Evolutionary conservation across 139 green algal species (phyloP).

Genomic region (Haematococcus lacustris): DNA sequence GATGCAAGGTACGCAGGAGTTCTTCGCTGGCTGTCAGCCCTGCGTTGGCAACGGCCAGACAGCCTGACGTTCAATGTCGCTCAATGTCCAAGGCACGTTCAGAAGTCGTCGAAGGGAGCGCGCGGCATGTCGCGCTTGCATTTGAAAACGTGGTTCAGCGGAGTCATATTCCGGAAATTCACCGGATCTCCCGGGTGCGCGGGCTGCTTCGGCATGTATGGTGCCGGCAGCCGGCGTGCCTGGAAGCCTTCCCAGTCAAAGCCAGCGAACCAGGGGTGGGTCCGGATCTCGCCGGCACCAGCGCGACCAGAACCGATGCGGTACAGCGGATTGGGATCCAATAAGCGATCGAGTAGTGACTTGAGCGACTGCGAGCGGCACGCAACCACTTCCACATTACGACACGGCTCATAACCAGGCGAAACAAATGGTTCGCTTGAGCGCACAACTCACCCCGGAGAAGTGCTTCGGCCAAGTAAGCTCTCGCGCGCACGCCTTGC

Average conservation of each 20-base stretch:
- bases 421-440: not conserved
- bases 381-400: not conserved
- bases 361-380: conserved; percentile 44
- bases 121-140: not conserved
- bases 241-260: conserved; percentile 81
- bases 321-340: conserved; percentile 61
- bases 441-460: conserved; percentile 32
- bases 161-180: conserved; percentile 43
- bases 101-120: conserved; percentile 8
- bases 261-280: conserved; percentile 80
- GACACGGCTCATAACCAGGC: not conserved
- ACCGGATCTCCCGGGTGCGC: conserved; percentile 37
- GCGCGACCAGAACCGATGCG: conserved; percentile 56
- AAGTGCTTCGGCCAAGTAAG: conserved; percentile 63
- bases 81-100: too few relatives aligned
- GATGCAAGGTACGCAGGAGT: too few relatives aligned
- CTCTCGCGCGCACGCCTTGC: conserved; percentile 60
- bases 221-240: conserved; percentile 47
- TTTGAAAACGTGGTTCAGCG: conserved; percentile 13
- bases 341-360: conserved; percentile 70
- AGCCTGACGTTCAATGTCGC: too few relatives aligned
- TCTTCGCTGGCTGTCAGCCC: too few relatives aligned
- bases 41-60: too few relatives aligned
- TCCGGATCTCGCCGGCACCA: conserved; percentile 65
- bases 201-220: conserved; percentile 68